These are phyloP conservation scores for Lasiodiplodia sp. DNA, from an alignment of 2,329 filamentous ascomycete genomes.

Conservation along the genomic window DNA sequence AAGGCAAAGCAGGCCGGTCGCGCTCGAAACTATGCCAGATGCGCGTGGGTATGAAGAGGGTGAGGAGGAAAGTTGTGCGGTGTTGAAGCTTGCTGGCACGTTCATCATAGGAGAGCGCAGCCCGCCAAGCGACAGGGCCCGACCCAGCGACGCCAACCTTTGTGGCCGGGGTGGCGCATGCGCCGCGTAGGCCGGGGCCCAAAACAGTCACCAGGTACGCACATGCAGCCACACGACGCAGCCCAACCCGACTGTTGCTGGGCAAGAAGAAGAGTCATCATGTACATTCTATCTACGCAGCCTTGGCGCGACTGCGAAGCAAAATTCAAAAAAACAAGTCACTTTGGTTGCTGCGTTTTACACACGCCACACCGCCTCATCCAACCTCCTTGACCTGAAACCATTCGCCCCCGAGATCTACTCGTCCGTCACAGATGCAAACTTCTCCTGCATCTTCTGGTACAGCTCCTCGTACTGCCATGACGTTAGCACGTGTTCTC, in stretches of 20 bases:
- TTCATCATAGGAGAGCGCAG: conserved; percentile 26
- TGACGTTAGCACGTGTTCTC: conserved; percentile 48
- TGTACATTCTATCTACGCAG: conserved; percentile 28
- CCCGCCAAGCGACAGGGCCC: conserved; percentile 29
- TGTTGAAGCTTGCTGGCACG: conserved; percentile 30
- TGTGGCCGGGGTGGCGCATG: conserved; percentile 23
- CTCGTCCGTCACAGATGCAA: conserved; percentile 94
- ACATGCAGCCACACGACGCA: conserved; percentile 3
- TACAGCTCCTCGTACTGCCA: conserved; percentile 87
- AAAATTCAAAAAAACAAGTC: conserved; percentile 5
- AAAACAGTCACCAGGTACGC: conserved; percentile 19
- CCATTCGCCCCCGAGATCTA: conserved; percentile 55
- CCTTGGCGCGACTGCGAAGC: conserved; percentile 6
- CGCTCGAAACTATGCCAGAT: conserved; percentile 11
- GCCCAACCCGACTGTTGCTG: not conserved
- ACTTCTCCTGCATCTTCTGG: conserved; percentile 95
- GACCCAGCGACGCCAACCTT: conserved; percentile 15
- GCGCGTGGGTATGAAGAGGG: conserved; percentile 19
- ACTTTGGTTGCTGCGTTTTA: not conserved
- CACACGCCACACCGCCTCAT: conserved; percentile 18
- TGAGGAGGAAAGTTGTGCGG: conserved; percentile 25
- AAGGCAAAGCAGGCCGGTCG: conserved; percentile 22
- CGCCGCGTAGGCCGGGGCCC: conserved; percentile 17
- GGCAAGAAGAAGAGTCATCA: not conserved
- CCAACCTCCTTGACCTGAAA: conserved; percentile 14